Conservation (phyloP, 129 eudicot species). For the Oenanthe sinensis region DNA sequence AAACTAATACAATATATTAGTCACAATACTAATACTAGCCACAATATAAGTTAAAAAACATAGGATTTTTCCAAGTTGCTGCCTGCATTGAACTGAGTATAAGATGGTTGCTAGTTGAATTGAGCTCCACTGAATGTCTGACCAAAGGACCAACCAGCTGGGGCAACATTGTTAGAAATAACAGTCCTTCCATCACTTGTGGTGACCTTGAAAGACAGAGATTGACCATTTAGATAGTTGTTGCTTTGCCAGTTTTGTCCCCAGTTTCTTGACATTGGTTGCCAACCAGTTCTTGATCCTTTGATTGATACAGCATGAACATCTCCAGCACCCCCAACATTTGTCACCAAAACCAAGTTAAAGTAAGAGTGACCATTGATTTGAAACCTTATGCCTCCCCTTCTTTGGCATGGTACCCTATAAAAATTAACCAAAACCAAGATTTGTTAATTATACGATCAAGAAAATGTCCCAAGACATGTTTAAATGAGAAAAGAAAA, state of each 20-base stretch:
- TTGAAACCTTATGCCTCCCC: conserved; percentile 87
- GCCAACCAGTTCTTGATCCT: conserved; percentile 85
- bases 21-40: conserved; percentile 25
- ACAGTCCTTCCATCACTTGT: conserved; percentile 70
- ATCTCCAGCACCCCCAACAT: conserved; percentile 87
- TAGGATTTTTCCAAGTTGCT: neutral
- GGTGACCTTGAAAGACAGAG: conserved; percentile 75
- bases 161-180: conserved; percentile 69
- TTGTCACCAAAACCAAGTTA: conserved; percentile 64
- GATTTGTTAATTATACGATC: neutral
- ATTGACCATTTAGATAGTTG: conserved; percentile 61
- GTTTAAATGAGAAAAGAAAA: too few species aligned
- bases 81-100: neutral
- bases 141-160: conserved; percentile 77
- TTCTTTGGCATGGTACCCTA: conserved; percentile 77
- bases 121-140: conserved; percentile 78
- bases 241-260: conserved; percentile 96
- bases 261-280: conserved; percentile 86
- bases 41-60: conserved; percentile 10
- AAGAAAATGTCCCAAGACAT: neutral
- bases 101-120: conserved; percentile 19
- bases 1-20: conserved; percentile 5
- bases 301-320: conserved; percentile 63
- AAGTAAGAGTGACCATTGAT: conserved; percentile 87
- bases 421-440: conserved; percentile 7